phyloP scores from a whole-genome alignment of 108 stramenopile genomes.

The Cyclotella atomus region DNA sequence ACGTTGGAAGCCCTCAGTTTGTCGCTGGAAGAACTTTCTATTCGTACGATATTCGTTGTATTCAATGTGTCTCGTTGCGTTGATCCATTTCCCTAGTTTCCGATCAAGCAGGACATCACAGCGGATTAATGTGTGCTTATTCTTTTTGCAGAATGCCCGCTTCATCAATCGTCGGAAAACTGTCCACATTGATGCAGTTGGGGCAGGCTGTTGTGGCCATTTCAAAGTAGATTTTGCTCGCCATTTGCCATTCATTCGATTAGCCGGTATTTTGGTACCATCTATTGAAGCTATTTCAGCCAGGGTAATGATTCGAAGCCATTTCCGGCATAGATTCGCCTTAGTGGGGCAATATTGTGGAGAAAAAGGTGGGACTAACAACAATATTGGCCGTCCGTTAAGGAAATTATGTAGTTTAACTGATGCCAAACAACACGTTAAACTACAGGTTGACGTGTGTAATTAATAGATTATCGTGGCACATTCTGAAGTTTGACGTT shows the following conservation, averaged over 20 bases:
- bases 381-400: too few species aligned
- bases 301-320: neutral
- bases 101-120: neutral
- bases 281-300: neutral
- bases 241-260: neutral
- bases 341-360: too few species aligned
- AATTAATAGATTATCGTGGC: too few species aligned
- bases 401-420: too few species aligned
- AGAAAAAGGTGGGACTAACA: too few species aligned
- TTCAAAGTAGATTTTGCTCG: neutral
- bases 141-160: neutral
- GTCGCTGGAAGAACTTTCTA: neutral
- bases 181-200: neutral
- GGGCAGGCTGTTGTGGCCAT: neutral
- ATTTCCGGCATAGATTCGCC: too few species aligned
- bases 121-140: neutral
- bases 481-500: too few species aligned
- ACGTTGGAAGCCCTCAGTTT: neutral
- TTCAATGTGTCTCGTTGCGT: neutral
- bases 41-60: neutral
- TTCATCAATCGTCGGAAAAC: neutral
- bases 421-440: too few species aligned
- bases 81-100: neutral
- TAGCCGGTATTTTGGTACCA: neutral
- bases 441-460: too few species aligned